Percentiles rank a stretch among this genome's conserved stretches.
Evolutionary conservation across 768 basidiomycete species (phyloP).

Genomic region (Tulasnella sp.): DNA sequence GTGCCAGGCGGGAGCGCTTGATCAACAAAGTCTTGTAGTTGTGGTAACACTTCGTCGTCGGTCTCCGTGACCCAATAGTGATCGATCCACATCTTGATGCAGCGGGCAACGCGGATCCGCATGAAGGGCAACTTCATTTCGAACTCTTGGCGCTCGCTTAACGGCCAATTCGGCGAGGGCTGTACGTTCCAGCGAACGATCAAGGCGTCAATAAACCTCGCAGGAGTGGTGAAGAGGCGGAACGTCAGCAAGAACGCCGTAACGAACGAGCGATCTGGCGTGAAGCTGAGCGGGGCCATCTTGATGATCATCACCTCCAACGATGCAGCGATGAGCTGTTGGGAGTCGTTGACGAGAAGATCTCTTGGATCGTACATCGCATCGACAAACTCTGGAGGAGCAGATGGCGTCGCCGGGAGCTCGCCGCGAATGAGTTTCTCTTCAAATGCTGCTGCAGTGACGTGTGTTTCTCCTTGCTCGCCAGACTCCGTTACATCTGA

Average conservation of each 20-base stretch:
- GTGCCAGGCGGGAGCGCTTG: not conserved
- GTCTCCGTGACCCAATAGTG: slow-evolving; percentile 70
- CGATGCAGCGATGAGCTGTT: slow-evolving; percentile 82
- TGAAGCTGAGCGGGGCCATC: slow-evolving; percentile 89
- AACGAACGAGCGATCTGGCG: slow-evolving; percentile 78
- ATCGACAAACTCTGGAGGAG: slow-evolving; percentile 17
- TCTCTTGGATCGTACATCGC: slow-evolving; percentile 56
- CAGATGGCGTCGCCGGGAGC: slow-evolving; percentile 37
- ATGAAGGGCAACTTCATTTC: slow-evolving; percentile 79
- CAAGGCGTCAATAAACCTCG: slow-evolving; percentile 62
- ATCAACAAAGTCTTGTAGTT: slow-evolving; percentile 17
- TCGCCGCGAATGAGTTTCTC: slow-evolving; percentile 46
- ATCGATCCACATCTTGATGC: slow-evolving; percentile 92
- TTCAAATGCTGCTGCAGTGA: slow-evolving; percentile 33
- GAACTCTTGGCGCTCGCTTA: slow-evolving; percentile 62
- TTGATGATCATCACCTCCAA: slow-evolving; percentile 86
- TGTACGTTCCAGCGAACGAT: slow-evolving; percentile 71
- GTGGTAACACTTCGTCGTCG: slow-evolving; percentile 48
- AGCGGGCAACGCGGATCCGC: slow-evolving; percentile 80
- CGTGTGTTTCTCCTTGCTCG: slow-evolving; percentile 26
- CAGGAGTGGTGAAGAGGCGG: slow-evolving; percentile 74
- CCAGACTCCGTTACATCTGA: slow-evolving; percentile 32
- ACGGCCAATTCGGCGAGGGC: slow-evolving; percentile 42
- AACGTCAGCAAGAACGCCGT: slow-evolving; percentile 94
- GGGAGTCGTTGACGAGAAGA: slow-evolving; percentile 83